Base-by-base conservation (phyloP, 495 filamentous ascomycete species). In the Hypoxylon cercidicola region DNA sequence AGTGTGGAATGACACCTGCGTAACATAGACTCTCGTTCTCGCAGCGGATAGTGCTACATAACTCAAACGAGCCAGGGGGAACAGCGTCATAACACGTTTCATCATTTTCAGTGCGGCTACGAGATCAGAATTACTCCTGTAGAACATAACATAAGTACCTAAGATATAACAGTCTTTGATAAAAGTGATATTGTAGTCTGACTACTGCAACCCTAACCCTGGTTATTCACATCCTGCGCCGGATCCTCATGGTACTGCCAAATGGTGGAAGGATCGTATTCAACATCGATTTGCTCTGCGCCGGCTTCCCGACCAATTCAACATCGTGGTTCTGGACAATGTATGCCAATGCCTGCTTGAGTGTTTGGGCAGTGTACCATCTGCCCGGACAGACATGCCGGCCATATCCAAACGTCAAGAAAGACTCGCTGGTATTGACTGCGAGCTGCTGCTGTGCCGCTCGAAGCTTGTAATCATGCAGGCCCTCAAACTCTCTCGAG, bases 331-430 rank as follows among this genome's bases (percentile, higher is more conserved):
- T 49, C 3, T 11, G 30, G 5, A 53, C 15, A 1, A 53, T 4
- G 11, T 39, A 53, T 1, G 49, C 49, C 12, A 53, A 20, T 20
- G 50, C 50, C 9, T 53, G 50, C 18, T 53, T 53, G 16, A 53
- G 19, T 1, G 15, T 16, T 23, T 53, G 50, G 4, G 18, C 32
- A 3, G 32, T 13, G 28, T 21, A 53, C 32, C 34, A 53, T n/a
- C 50, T 9, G 2, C 50, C 50, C 1, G 50, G 50, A 16, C 50
- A 53, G 11, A 23, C 32, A 9, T 53, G 32, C 30, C 34, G 19
- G 0, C 50, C 50, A 10, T 53, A 53, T 1, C 50, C 15, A 41
- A 53, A 41, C 1, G 50, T 8, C 1, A 60, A 15, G 32, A 60
- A 60, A 2, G 56, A 12, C 28, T 7, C 3, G 3, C 41, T 52